phyloP scores from a whole-genome alignment of 352 stramenopile species.

The Phytophthora sp. region DNA sequence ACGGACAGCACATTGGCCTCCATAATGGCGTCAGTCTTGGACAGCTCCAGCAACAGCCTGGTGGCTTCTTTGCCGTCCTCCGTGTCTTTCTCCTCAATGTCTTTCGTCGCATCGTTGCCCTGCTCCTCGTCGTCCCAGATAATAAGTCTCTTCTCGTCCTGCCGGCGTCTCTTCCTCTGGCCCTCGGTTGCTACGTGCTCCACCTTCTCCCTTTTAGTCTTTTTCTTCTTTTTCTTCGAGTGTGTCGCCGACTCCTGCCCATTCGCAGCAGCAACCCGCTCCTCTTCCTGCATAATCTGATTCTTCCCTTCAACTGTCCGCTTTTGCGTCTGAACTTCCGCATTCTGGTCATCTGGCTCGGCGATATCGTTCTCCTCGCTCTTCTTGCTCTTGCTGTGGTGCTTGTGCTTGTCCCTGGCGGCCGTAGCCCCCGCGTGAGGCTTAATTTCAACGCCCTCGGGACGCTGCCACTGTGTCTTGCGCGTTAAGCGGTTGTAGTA shows the following conservation, averaged over 20 bases:
- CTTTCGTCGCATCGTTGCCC: conserved; percentile 27
- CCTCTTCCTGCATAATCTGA: conserved; percentile 3
- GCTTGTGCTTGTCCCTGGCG: conserved; percentile 38
- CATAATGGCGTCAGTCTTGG: conserved; percentile 84
- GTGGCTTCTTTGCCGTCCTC: conserved; percentile 81
- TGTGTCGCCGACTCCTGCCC: conserved; percentile 1
- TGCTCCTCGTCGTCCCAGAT: conserved; percentile 84
- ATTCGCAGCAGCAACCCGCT: not conserved
- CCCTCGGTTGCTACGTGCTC: conserved; percentile 32
- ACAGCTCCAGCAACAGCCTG: conserved; percentile 67
- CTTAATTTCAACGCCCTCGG: conserved; percentile 79
- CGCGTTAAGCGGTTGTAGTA: conserved; percentile 85
- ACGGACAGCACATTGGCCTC: conserved; percentile 76
- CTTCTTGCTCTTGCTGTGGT: conserved; percentile 39
- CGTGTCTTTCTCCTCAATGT: conserved; percentile 67
- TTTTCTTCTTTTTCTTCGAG: conserved; percentile 52
- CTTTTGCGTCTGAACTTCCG: conserved; percentile 22
- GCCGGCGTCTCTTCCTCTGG: conserved; percentile 49
- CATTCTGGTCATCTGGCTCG: not conserved
- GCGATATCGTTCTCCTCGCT: conserved; percentile 16
- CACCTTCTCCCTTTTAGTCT: conserved; percentile 37
- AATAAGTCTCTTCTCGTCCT: conserved; percentile 74
- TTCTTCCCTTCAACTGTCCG: conserved; percentile 10
- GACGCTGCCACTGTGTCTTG: conserved; percentile 86
- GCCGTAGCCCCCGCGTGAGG: conserved; percentile 47